phyloP scores from a whole-genome alignment of 2,329 filamentous ascomycete species.

The Onygena corvina region DNA sequence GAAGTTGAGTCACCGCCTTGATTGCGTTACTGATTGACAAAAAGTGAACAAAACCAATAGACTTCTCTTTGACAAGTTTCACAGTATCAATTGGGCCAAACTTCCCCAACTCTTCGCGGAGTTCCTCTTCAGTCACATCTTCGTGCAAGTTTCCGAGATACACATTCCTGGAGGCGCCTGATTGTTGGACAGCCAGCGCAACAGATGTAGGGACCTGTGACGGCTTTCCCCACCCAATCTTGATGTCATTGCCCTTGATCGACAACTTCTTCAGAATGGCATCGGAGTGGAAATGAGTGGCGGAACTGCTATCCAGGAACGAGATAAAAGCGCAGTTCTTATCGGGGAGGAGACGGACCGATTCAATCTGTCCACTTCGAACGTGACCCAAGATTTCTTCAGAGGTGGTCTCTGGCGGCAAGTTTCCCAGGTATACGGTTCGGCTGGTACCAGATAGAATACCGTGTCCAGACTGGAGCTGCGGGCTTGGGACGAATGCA shows the following conservation, averaged over 20 bases:
- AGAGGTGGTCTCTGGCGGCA: constrained; percentile 90
- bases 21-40: constrained; percentile 95
- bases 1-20: constrained; percentile 92
- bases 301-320: constrained; percentile 92
- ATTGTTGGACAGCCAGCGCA: constrained; percentile 93
- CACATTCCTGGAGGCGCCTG: constrained; percentile 89
- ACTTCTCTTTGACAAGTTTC: constrained; percentile 96
- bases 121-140: constrained; percentile 78
- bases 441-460: constrained; percentile 83
- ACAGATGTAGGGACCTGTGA: constrained; percentile 96
- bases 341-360: constrained; percentile 88
- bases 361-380: constrained; percentile 94
- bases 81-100: constrained; percentile 95
- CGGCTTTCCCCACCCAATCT: constrained; percentile 98
- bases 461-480: constrained; percentile 63
- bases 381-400: constrained; percentile 96
- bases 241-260: constrained; percentile 97
- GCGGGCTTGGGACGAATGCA: constrained; percentile 32
- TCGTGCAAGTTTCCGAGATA: constrained; percentile 90
- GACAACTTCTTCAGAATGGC: constrained; percentile 99
- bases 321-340: constrained; percentile 99
- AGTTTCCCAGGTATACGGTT: constrained; percentile 95
- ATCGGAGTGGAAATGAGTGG: constrained; percentile 98
- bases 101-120: constrained; percentile 89
- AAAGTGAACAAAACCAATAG: constrained; percentile 95